Evolutionary conservation across 331 rosid species (phyloP), one percentile per base, ranked within the genome.

Genomic region (Dryas integrifolia): DNA sequence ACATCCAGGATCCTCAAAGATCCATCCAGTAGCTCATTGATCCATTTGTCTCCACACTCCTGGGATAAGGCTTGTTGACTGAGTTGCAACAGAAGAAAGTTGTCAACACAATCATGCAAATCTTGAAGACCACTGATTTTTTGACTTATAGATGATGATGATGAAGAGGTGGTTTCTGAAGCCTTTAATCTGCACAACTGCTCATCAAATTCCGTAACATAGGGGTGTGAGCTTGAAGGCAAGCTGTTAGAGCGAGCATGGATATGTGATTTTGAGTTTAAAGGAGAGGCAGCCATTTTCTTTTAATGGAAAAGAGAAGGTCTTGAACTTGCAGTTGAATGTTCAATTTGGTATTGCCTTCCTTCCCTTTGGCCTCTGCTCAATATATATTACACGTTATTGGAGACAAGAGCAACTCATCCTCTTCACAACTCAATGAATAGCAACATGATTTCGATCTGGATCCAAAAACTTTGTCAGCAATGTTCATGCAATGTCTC

Each of bases 81-180:
- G 11, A 76, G 80, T 5, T 91, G 92, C 59, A 88, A 50, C 8
- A 69, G 83, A 52, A 90, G 87, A 72, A 88, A 59, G 18, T 79
- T 78, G 4, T 84, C 88, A 5, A 88, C 78, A 15, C 83, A 86
- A 18, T 84, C 88, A 48, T 85, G 88, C 62, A 90, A 71, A 65
- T 81, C 82, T 58, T 79, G 83, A 39, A 89, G 80, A 40, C 78
- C 85, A 7, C 61, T 51, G 5, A 88, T 80, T 66, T 83, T 84
- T 21, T 49, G 76, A 47, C 73, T 58, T 43, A 76, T 38, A 45
- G 82, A 76, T 70, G 84, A 72, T 15, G 84, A 52, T 21, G 82
- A 79, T 2, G 86, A 80, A 14, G 88, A 70, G 6, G 78, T 53
- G 41, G 70, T 53, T 75, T 73, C 75, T 30, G 83, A 87, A 65